A percentile compares a stretch with the other conserved stretches of the same genome.
These are phyloP conservation scores for Kluyveromyces wickerhamii DNA, from an alignment of 805 yeast species.

Conservation along the genomic window DNA sequence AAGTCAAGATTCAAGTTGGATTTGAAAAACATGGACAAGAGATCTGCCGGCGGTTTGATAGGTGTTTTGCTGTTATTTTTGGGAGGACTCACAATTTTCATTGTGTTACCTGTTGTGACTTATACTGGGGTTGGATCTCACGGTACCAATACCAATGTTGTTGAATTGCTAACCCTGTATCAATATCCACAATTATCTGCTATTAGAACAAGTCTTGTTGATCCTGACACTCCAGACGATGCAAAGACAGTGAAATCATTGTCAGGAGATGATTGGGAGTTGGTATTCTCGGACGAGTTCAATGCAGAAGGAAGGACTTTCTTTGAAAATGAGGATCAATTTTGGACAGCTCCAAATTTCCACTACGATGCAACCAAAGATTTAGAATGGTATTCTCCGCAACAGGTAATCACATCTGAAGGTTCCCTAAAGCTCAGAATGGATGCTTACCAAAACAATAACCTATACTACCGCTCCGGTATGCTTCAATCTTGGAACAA, in stretches of 20 bases:
- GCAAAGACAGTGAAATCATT: conserved; percentile 43
- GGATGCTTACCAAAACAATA: conserved; percentile 79
- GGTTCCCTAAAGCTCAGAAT: conserved; percentile 63
- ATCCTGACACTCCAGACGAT: conserved; percentile 52
- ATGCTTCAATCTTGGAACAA: conserved; percentile 92
- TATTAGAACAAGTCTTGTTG: conserved; percentile 44
- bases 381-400: conserved; percentile 94
- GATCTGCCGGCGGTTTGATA: conserved; percentile 53
- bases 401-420: conserved; percentile 67
- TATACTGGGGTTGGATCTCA: conserved; percentile 57
- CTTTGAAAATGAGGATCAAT: conserved; percentile 86
- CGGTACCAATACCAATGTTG: conserved; percentile 12
- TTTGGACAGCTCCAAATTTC: conserved; percentile 77
- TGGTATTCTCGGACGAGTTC: conserved; percentile 89
- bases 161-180: conserved; percentile 40
- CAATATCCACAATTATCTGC: conserved; percentile 45
- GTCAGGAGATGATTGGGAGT: conserved; percentile 60
- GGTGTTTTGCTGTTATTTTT: conserved; percentile 51
- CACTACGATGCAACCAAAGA: conserved; percentile 84
- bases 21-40: conserved; percentile 55
- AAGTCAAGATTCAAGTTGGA: conserved; percentile 58
- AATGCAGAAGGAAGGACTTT: conserved; percentile 84
- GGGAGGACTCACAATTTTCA: conserved; percentile 61
- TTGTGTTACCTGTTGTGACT: conserved; percentile 77
- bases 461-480: conserved; percentile 77